These are phyloP conservation scores for Coniferiporia sulphurascens DNA, from an alignment of 1,284 basidiomycete genomes.

Conservation along the genomic window DNA sequence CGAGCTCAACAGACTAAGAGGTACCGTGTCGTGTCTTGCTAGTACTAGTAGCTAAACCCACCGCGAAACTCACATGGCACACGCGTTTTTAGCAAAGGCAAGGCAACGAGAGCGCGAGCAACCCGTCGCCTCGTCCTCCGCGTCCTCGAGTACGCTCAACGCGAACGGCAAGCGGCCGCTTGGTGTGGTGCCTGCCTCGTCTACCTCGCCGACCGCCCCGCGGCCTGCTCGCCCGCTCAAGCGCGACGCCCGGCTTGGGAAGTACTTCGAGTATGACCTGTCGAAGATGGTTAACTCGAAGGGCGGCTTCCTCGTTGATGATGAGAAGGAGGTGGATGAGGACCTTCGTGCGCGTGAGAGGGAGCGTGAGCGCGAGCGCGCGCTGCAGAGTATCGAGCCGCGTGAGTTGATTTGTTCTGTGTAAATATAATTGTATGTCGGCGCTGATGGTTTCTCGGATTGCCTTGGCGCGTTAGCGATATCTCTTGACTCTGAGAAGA, in stretches of 20 bases:
- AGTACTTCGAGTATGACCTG: conserved; percentile 95
- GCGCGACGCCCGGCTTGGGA: conserved; percentile 70
- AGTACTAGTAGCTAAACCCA: neutral
- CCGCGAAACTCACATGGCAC: neutral
- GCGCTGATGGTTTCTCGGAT: neutral
- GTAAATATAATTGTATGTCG: neutral
- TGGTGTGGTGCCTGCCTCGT: conserved; percentile 42
- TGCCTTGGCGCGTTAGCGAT: conserved; percentile 46
- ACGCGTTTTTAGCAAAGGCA: conserved; percentile 43
- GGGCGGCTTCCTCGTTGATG: conserved; percentile 87
- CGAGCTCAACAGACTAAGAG: conserved; percentile 54
- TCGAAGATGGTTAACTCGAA: conserved; percentile 95
- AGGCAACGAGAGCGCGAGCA: conserved; percentile 50
- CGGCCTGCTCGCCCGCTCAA: conserved; percentile 50
- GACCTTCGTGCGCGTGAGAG: conserved; percentile 66
- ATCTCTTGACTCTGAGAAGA: conserved; percentile 58
- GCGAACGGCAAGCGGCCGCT: conserved; percentile 55
- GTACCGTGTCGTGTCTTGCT: conserved; percentile 25
- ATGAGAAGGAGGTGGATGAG: conserved; percentile 71
- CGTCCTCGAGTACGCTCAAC: conserved; percentile 43
- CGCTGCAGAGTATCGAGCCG: conserved; percentile 64
- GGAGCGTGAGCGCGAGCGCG: conserved; percentile 67
- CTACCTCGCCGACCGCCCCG: conserved; percentile 56
- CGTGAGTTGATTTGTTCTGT: conserved; percentile 41
- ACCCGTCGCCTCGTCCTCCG: conserved; percentile 40